Conservation (phyloP, 2,329 filamentous ascomycete genomes). For the Trichoderma sp. region DNA sequence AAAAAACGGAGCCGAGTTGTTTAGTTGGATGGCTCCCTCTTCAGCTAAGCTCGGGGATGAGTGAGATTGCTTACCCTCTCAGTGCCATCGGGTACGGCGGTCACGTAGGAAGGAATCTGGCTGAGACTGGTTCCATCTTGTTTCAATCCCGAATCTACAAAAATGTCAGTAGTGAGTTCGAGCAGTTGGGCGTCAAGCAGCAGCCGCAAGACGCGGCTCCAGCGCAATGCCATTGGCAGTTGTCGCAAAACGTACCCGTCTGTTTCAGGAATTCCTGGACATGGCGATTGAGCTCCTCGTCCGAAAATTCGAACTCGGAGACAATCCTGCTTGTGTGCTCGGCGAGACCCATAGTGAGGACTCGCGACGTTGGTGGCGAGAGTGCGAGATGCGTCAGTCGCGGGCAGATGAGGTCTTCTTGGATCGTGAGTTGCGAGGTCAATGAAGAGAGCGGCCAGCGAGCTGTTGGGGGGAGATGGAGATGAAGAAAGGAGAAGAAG, state of each 20-base stretch:
- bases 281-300: conserved; percentile 76
- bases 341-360: conserved; percentile 63
- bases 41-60: not conserved
- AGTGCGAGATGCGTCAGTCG: conserved; percentile 60
- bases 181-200: not conserved
- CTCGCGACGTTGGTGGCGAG: conserved; percentile 56
- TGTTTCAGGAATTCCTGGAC: conserved; percentile 85
- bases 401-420: conserved; percentile 56
- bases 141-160: conserved; percentile 75
- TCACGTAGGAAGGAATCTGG: conserved; percentile 98
- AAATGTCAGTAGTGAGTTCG: conserved; percentile 28
- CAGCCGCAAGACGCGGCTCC: not conserved
- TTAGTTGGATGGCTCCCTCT: not conserved
- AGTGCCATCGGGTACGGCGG: conserved; percentile 91
- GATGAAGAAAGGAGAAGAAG: conserved; percentile 34
- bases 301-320: conserved; percentile 81
- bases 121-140: conserved; percentile 81
- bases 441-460: conserved; percentile 36
- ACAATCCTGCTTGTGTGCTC: conserved; percentile 80
- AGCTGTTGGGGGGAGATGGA: conserved; percentile 39
- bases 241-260: conserved; percentile 61
- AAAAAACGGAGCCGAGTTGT: not conserved
- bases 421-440: conserved; percentile 40
- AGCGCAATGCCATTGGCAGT: not conserved
- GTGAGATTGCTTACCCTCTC: conserved; percentile 72